Base-by-base conservation (phyloP, 495 filamentous ascomycete species). In the Hypoxylon lienhwacheense region DNA sequence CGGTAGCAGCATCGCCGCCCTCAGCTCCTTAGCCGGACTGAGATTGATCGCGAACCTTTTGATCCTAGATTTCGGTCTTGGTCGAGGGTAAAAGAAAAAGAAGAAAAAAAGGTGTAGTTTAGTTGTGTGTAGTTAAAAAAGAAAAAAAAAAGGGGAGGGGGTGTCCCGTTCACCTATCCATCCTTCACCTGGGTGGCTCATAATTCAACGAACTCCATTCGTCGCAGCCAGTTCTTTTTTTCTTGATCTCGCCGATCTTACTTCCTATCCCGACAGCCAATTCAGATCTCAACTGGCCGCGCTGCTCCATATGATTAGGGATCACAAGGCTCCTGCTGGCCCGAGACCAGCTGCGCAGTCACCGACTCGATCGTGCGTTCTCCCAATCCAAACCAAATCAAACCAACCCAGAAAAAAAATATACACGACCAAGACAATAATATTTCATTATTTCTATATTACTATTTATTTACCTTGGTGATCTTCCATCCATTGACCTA, bases 11-110 rank as follows among this genome's bases (percentile, higher is more conserved):
- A 54, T 69, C 66, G 67, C 61, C 69, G 68, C 55, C 66, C 75
- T 79, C 76, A 77, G 76, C 69, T 77, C 76, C 76, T 66, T 76
- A 61, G 69, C 72, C 66, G 76, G 76, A 78, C 76, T 78, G 76
- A 75, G 76, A 64, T 67, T 63, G 62, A 58, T 61, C 56, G 62
- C 55, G 58, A 65, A 36, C 36, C 47, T 48, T 25, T 45, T 32
- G 47, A 47, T 59, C n/a, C 47, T 34, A 55, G 57, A 40, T 42
- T 41, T 15, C 40, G 44, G 36, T 33, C 40, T 33, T 6, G 43
- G 25, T 42, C 22, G 25, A 45, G 12, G n/a, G n/a, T n/a, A n/a
- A n/a, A n/a, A n/a, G n/a, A n/a, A n/a, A n/a, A n/a, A n/a, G n/a
- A n/a, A n/a, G n/a, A n/a, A n/a, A n/a, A n/a, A n/a, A n/a, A n/a